Conservation (phyloP, 805 yeast species). For the Yarrowia sp. region DNA sequence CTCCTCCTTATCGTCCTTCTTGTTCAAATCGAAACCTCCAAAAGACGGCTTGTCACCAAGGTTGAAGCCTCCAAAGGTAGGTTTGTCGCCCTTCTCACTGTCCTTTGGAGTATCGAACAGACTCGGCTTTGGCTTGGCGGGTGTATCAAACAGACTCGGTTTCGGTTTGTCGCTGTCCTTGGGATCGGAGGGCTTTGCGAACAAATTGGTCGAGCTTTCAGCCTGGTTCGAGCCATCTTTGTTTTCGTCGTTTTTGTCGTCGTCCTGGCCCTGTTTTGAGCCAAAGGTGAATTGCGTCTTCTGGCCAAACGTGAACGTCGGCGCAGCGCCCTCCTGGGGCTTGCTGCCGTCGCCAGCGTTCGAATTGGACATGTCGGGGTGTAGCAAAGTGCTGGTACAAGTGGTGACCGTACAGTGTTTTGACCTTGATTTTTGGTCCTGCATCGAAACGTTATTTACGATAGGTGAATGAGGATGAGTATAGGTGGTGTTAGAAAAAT, state of each 20-base stretch:
- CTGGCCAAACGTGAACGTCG: constrained; percentile 10
- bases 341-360: background rate
- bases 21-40: background rate
- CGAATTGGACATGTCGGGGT: constrained; percentile 28
- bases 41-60: background rate
- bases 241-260: background rate
- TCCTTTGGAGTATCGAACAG: constrained; percentile 2
- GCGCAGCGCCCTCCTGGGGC: background rate
- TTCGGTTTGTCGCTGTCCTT: background rate
- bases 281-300: constrained; percentile 6
- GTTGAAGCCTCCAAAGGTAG: background rate
- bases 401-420: background rate
- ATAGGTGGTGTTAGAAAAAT: too few relatives aligned
- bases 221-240: too few relatives aligned
- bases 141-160: too few relatives aligned
- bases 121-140: constrained; percentile 1
- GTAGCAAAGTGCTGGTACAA: background rate
- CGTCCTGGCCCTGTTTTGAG: background rate
- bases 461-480: too few relatives aligned
- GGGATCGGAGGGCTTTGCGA: background rate
- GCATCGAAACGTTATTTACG: constrained; percentile 12
- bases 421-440: constrained; percentile 11
- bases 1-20: background rate
- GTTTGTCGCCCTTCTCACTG: background rate
- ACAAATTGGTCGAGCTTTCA: background rate